Evolutionary conservation across 129 eudicot species (phyloP).

Genomic region (Centrapalus pauciflorus): DNA sequence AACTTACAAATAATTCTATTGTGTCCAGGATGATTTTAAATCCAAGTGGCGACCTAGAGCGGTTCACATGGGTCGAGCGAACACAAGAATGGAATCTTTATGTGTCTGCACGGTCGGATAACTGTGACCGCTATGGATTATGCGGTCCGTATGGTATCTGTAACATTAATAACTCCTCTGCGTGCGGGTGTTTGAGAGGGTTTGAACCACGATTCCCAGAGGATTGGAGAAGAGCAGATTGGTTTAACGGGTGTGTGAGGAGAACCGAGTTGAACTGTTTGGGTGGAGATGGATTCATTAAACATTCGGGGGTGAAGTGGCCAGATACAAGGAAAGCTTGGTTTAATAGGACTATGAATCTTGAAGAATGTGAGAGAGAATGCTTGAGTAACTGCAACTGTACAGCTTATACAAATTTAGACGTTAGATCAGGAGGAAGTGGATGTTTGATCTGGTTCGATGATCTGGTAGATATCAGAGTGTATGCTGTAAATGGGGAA

Average conservation of each 20-base stretch:
- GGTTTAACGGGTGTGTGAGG: constrained; percentile 44
- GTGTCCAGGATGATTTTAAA: constrained; percentile 29
- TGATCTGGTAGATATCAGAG: constrained; percentile 49
- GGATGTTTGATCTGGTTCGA: constrained; percentile 56
- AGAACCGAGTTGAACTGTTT: constrained; percentile 23
- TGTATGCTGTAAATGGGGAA: constrained; percentile 32
- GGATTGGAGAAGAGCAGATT: constrained; percentile 30
- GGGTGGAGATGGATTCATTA: constrained; percentile 34
- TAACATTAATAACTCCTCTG: constrained; percentile 11
- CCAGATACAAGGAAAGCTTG: constrained; percentile 26
- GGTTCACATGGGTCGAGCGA: constrained; percentile 19
- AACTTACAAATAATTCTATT: constrained; percentile 13
- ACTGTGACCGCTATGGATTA: constrained; percentile 28
- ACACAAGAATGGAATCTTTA: constrained; percentile 15
- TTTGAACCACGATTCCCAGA: constrained; percentile 29
- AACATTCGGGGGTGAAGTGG: constrained; percentile 17
- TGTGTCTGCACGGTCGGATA: constrained; percentile 16
- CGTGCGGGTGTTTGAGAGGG: constrained; percentile 36
- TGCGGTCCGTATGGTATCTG: constrained; percentile 40
- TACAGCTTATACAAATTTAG: constrained; percentile 37
- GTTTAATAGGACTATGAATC: constrained; percentile 28
- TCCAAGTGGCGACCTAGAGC: constrained; percentile 25
- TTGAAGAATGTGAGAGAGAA: constrained; percentile 32
- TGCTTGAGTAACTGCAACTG: constrained; percentile 46
- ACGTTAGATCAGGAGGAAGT: constrained; percentile 22